A percentile compares a stretch with the other conserved stretches of the same genome.
Conservation (phyloP, 192 early-diverging fungal species). For the Backusella circina region DNA sequence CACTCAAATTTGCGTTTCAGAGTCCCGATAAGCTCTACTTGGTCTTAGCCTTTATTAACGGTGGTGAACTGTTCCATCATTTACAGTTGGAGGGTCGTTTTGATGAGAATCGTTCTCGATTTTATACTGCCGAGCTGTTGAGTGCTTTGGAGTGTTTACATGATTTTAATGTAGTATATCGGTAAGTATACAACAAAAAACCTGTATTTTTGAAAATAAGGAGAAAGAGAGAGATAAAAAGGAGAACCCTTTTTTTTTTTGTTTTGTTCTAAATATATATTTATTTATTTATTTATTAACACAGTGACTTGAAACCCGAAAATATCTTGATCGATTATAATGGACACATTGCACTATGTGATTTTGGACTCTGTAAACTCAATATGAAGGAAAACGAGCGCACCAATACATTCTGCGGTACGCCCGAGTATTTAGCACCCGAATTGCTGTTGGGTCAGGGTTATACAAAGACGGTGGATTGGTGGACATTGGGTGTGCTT, state of each 20-base stretch:
- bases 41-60: slow-evolving; percentile 92
- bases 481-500: slow-evolving; percentile 95
- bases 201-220: not conserved
- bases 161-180: slow-evolving; percentile 83
- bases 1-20: slow-evolving; percentile 93
- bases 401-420: slow-evolving; percentile 96
- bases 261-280: not conserved
- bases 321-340: slow-evolving; percentile 93
- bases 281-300: too few species aligned
- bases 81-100: slow-evolving; percentile 87
- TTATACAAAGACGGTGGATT: slow-evolving; percentile 93
- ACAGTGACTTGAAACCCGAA: slow-evolving; percentile 91
- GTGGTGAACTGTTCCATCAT: slow-evolving; percentile 96
- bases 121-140: slow-evolving; percentile 92
- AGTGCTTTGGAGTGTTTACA: slow-evolving; percentile 92
- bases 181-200: slow-evolving; percentile 37
- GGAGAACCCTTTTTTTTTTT: too few species aligned
- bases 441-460: slow-evolving; percentile 84
- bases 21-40: slow-evolving; percentile 93
- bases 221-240: not conserved
- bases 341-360: slow-evolving; percentile 92
- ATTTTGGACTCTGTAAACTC: slow-evolving; percentile 92
- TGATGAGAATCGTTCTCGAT: slow-evolving; percentile 82
- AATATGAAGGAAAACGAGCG: slow-evolving; percentile 93
- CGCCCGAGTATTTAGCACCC: slow-evolving; percentile 96